Evolutionary conservation across 2,329 filamentous ascomycete species (phyloP), one percentile per base, ranked within the genome.

Genomic region (Neopestalotiopsis sp.): DNA sequence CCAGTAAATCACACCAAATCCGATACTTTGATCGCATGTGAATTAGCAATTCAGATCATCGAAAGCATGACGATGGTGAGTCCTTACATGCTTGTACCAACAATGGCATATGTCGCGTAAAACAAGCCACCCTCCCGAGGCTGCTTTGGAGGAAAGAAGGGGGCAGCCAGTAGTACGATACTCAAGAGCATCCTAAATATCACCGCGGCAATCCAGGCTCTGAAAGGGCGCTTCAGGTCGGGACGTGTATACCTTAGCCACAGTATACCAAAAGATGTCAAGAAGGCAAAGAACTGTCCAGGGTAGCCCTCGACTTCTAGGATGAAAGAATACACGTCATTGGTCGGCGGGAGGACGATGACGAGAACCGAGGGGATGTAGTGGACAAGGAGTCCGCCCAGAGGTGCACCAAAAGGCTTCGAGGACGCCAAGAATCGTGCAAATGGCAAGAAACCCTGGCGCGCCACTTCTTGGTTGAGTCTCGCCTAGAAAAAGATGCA

Each of bases 291-390:
- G 14, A 93, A 81, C 69, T 92, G 88, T 0, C 84, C 88, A 0
- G 90, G 87, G 72, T 93, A 93, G 0, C 89, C 90, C 74, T 93
- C 91, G 0, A 93, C 88, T 61, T 94, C 90, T 0, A 93, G 81
- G 34, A 94, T 93, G 73, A 94, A 92, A 10, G 88, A 90, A 78
- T 93, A 94, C 0, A 91, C 89, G 61, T 91, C 87, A 3, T 84
- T 83, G 0, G 90, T 89, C 0, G 91, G 90, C 0, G 91, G 90
- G 0, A 92, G 81, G 0, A 84, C 79, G 64, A 94, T 92, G 3
- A 93, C 90, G 1, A 93, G 80, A 0, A 92, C 73, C 0, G 90
- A 92, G 0, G 91, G 91, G 38, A 94, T 83, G 73, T 88, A 93
- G 73, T 93, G 90, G 1, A 93, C 84, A 3, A 93, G 78, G 0